These are phyloP conservation scores for Annulohypoxylon maeteangense DNA, from an alignment of 495 filamentous ascomycete species.

Conservation along the genomic window DNA sequence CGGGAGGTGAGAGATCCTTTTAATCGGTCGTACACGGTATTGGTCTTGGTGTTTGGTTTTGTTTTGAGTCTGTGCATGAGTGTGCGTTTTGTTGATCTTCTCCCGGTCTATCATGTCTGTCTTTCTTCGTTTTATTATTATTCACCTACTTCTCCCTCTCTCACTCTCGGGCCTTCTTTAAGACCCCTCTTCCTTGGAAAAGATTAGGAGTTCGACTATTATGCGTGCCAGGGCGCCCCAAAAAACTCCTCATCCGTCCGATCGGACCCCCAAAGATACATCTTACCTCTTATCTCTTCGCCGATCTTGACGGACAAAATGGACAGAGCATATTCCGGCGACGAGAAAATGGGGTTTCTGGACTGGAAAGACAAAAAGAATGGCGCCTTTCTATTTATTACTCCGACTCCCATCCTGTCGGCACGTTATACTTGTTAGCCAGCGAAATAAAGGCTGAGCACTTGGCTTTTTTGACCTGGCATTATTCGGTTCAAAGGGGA, in stretches of 20 bases:
- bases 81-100: conserved; percentile 16
- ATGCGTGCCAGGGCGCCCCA: conserved; percentile 11
- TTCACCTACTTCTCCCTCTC: not conserved
- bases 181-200: not conserved
- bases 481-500: conserved; percentile 22
- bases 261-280: conserved; percentile 20
- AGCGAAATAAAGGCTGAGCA: conserved; percentile 17
- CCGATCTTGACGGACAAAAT: conserved; percentile 20
- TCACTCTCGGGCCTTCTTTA: not conserved
- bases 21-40: conserved; percentile 13
- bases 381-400: conserved; percentile 16
- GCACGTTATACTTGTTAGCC: conserved; percentile 31
- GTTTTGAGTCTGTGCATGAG: conserved; percentile 15
- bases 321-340: conserved; percentile 31
- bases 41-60: conserved; percentile 13
- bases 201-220: conserved; percentile 2
- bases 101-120: not conserved
- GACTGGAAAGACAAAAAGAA: conserved; percentile 34
- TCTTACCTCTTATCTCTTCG: conserved; percentile 11
- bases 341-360: conserved; percentile 19
- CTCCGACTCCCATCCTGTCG: not conserved
- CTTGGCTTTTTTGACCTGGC: conserved; percentile 23
- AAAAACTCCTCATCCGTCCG: conserved; percentile 17
- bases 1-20: conserved; percentile 14
- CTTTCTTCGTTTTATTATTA: conserved; percentile 19